These are phyloP conservation scores for Entomortierella chlamydospora DNA, from an alignment of 192 early-diverging fungal genomes.

Conservation along the genomic window DNA sequence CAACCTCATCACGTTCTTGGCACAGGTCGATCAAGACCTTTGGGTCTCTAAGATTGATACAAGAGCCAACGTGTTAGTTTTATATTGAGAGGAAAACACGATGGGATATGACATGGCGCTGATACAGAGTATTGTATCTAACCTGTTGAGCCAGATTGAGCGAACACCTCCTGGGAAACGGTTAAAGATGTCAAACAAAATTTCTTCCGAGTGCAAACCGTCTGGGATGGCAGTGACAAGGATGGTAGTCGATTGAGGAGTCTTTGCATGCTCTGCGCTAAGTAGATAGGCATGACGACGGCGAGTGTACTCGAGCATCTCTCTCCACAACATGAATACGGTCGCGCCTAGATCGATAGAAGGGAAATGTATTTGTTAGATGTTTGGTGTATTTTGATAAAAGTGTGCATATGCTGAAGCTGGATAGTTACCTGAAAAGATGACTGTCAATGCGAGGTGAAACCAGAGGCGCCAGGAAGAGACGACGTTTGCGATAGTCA, in stretches of 20 bases:
- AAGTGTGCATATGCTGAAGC: no score
- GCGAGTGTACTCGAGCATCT: constrained; percentile 70
- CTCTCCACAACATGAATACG: constrained; percentile 51
- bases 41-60: constrained; percentile 56
- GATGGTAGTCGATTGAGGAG: constrained; percentile 70
- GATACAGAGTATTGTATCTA: no score
- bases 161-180: constrained; percentile 77
- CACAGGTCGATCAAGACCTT: constrained; percentile 59
- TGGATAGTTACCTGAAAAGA: constrained; percentile 63
- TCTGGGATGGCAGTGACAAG: constrained; percentile 76
- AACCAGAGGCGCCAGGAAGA: constrained; percentile 72
- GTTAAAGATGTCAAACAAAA: constrained; percentile 65
- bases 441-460: constrained; percentile 68
- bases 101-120: no score
- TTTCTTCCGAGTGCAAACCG: constrained; percentile 59
- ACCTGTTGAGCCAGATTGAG: constrained; percentile 72
- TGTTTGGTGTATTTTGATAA: no score
- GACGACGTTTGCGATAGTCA: constrained; percentile 81
- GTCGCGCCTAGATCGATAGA: constrained; percentile 53
- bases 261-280: constrained; percentile 59
- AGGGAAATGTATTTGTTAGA: neutral
- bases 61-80: no score
- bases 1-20: constrained; percentile 62
- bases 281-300: constrained; percentile 77
- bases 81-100: no score